These are phyloP conservation scores for Erucastrum elatum DNA, from an alignment of 345 rosid genomes.

Conservation along the genomic window DNA sequence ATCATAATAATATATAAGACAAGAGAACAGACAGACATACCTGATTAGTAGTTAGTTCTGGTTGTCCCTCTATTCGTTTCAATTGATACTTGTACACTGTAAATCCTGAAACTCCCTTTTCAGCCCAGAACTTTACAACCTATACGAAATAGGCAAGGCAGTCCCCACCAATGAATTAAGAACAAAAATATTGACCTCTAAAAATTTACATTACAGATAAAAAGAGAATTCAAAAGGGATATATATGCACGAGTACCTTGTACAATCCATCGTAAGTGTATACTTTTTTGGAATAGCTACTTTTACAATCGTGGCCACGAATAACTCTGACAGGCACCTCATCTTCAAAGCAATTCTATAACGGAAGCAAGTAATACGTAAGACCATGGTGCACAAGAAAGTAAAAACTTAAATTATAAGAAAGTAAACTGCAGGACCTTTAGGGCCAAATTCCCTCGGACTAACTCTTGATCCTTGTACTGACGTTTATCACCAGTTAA, in stretches of 20 bases:
- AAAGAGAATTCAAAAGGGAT: background rate
- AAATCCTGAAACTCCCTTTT: slow-evolving; percentile 87
- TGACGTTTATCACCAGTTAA: slow-evolving; percentile 87
- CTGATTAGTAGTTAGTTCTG: slow-evolving; percentile 86
- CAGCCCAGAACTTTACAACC: slow-evolving; percentile 86
- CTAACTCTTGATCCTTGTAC: slow-evolving; percentile 61
- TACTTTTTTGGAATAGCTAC: slow-evolving; percentile 68
- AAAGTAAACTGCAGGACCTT: slow-evolving; percentile 51
- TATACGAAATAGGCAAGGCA: slow-evolving; percentile 36
- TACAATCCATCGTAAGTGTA: slow-evolving; percentile 96
- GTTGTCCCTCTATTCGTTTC: slow-evolving; percentile 72
- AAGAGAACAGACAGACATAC: slow-evolving; percentile 38
- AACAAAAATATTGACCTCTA: background rate
- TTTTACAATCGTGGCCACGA: slow-evolving; percentile 72
- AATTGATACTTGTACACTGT: slow-evolving; percentile 77
- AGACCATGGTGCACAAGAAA: background rate
- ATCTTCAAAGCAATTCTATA: slow-evolving; percentile 73
- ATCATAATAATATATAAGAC: background rate
- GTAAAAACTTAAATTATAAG: background rate
- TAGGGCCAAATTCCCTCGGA: slow-evolving; percentile 85
- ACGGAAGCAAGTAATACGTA: slow-evolving; percentile 10
- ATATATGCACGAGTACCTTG: slow-evolving; percentile 48
- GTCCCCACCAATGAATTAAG: background rate
- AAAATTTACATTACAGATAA: background rate
- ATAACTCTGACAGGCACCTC: slow-evolving; percentile 72